phyloP scores from a whole-genome alignment of 2,329 filamentous ascomycete genomes.

The Blastomyces parvus region DNA sequence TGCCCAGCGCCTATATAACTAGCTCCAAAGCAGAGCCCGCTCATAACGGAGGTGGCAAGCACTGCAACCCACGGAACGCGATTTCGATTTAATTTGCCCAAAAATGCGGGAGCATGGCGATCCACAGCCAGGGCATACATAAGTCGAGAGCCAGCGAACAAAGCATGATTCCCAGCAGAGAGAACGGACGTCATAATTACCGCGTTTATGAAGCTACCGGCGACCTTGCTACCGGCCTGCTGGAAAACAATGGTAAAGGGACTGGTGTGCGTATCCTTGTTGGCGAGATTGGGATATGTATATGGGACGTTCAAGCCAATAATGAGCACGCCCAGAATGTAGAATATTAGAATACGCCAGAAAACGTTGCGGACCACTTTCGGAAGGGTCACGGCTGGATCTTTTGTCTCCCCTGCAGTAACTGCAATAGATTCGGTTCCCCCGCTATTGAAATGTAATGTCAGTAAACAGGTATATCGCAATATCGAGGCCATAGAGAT shows the following conservation, averaged over 20 bases:
- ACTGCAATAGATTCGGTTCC: constrained; percentile 58
- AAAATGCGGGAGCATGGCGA: constrained; percentile 47
- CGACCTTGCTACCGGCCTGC: constrained; percentile 45
- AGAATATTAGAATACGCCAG: constrained; percentile 52
- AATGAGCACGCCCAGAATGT: constrained; percentile 43
- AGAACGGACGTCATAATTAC: constrained; percentile 52
- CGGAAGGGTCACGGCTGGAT: constrained; percentile 52
- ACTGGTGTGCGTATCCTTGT: constrained; percentile 39
- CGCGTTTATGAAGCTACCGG: constrained; percentile 52
- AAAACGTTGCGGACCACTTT: constrained; percentile 57
- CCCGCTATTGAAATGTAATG: constrained; percentile 28
- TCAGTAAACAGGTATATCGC: constrained; percentile 12
- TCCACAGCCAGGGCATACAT: constrained; percentile 50
- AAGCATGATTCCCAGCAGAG: constrained; percentile 50
- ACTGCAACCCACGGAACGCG: constrained; percentile 47
- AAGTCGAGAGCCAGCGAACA: constrained; percentile 48
- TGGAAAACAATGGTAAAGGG: constrained; percentile 55
- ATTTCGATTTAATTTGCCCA: constrained; percentile 43
- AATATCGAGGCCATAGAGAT: neutral
- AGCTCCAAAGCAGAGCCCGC: constrained; percentile 54
- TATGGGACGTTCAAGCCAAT: constrained; percentile 54
- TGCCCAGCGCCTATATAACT: constrained; percentile 57
- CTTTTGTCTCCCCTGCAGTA: constrained; percentile 56
- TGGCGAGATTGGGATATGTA: constrained; percentile 39
- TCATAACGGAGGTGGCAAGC: constrained; percentile 45